A percentile compares a stretch with the other conserved stretches of the same genome.
phyloP scores from a whole-genome alignment of 768 basidiomycete genomes.

The Leccinum fibrillosum region DNA sequence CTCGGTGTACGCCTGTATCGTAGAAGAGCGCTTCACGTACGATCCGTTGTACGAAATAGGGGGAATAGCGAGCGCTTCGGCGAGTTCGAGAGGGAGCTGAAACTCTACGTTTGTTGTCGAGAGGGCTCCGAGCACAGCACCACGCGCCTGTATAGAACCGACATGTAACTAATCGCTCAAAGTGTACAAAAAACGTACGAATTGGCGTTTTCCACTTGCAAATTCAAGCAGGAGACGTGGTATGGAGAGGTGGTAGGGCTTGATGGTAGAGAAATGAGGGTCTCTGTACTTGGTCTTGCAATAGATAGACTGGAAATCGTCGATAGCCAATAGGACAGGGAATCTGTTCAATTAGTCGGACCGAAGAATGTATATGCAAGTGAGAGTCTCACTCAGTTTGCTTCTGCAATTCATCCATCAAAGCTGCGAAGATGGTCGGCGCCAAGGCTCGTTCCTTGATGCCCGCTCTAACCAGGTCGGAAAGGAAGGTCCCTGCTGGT shows the following conservation, averaged over 20 bases:
- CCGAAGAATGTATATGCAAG: neutral
- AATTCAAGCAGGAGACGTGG: constrained; percentile 79
- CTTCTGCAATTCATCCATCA: constrained; percentile 58
- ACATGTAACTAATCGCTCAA: neutral
- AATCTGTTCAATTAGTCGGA: constrained; percentile 38
- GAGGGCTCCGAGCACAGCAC: constrained; percentile 70
- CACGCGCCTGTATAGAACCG: constrained; percentile 47
- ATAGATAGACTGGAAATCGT: constrained; percentile 85
- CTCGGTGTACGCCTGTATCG: constrained; percentile 49
- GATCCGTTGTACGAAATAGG: constrained; percentile 44
- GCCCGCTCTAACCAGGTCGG: constrained; percentile 57
- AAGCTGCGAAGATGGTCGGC: constrained; percentile 51
- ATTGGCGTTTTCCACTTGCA: constrained; percentile 61
- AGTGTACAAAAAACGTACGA: constrained; percentile 49
- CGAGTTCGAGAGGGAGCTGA: constrained; percentile 59
- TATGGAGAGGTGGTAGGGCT: constrained; percentile 74
- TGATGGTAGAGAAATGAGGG: constrained; percentile 64
- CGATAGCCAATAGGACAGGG: constrained; percentile 81
- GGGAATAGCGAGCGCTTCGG: constrained; percentile 53
- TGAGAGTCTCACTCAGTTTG: constrained; percentile 56
- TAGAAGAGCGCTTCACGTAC: constrained; percentile 52
- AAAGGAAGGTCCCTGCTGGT: constrained; percentile 46
- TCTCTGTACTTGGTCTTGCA: constrained; percentile 65
- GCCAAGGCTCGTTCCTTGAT: constrained; percentile 50
- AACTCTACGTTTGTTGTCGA: constrained; percentile 59